Conservation (phyloP, 2,329 filamentous ascomycete species). For the Trichoderma aggressivum region DNA sequence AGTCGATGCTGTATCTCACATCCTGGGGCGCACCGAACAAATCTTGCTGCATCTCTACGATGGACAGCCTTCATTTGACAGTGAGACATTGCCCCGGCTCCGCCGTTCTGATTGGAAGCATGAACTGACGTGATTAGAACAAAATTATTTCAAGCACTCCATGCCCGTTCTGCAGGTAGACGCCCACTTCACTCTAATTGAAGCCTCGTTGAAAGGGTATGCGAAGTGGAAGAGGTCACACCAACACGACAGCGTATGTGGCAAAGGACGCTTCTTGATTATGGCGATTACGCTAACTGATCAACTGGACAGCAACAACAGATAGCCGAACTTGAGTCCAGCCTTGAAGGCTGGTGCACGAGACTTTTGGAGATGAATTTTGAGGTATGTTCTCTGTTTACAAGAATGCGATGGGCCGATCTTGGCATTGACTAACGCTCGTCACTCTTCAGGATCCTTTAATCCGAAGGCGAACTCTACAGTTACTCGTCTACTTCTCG, state of each 20-base stretch:
- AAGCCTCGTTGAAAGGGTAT: constrained; percentile 85
- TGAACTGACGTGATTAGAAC: constrained; percentile 36
- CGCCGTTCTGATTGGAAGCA: background rate
- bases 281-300: constrained; percentile 22
- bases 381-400: constrained; percentile 43
- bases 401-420: background rate
- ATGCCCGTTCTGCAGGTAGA: constrained; percentile 76
- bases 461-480: constrained; percentile 76
- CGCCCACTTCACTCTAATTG: constrained; percentile 83
- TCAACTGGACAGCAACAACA: constrained; percentile 47
- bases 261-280: background rate
- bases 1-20: constrained; percentile 81
- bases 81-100: constrained; percentile 39
- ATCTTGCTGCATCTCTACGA: constrained; percentile 74
- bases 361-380: constrained; percentile 68
- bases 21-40: constrained; percentile 74
- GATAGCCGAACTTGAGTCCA: constrained; percentile 56
- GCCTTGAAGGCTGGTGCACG: constrained; percentile 69
- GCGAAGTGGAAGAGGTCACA: constrained; percentile 64
- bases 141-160: constrained; percentile 65
- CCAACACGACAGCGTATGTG: constrained; percentile 31
- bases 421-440: background rate
- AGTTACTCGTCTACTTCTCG: constrained; percentile 80
- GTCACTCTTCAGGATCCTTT: constrained; percentile 61
- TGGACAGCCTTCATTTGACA: constrained; percentile 62